A percentile compares a stretch with the other conserved stretches of the same genome.
These are phyloP conservation scores for Lentinula novae-zelandiae DNA, from an alignment of 1,284 basidiomycete genomes.

Conservation along the genomic window DNA sequence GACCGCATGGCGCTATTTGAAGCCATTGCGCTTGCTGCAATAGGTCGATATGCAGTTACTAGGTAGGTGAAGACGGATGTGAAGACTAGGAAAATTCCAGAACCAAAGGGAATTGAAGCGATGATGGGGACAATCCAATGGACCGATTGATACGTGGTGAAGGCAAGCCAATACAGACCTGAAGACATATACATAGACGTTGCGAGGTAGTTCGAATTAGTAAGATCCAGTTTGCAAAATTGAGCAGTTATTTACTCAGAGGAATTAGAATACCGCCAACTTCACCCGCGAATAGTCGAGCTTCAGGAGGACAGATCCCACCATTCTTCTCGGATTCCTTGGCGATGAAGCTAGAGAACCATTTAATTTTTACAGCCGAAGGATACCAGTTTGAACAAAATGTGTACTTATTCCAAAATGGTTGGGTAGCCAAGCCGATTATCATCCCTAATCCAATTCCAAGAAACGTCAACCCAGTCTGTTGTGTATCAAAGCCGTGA, in stretches of 20 bases:
- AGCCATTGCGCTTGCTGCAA: constrained; percentile 46
- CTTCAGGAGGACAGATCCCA: constrained; percentile 27
- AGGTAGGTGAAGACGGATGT: constrained; percentile 39
- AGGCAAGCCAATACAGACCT: constrained; percentile 30
- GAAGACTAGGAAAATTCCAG: constrained; percentile 34
- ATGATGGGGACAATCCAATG: constrained; percentile 45
- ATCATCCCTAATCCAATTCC: constrained; percentile 73
- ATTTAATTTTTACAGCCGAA: background rate
- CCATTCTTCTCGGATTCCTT: constrained; percentile 30
- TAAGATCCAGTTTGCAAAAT: too few species aligned
- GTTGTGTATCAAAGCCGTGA: constrained; percentile 60
- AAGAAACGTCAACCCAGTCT: constrained; percentile 64
- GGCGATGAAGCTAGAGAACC: constrained; percentile 41
- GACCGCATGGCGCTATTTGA: constrained; percentile 42
- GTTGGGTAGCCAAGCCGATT: constrained; percentile 49
- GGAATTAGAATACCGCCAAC: constrained; percentile 50
- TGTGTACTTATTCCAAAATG: constrained; percentile 58
- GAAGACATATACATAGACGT: background rate
- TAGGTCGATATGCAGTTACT: constrained; percentile 41
- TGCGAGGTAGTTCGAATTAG: too few species aligned
- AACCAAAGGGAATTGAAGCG: constrained; percentile 30
- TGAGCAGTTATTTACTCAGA: constrained; percentile 32
- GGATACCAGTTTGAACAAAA: background rate
- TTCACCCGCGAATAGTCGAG: constrained; percentile 10
- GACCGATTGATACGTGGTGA: constrained; percentile 38